Evolutionary conservation across 768 basidiomycete genomes (phyloP).

Genomic region (Kwoniella europaea): DNA sequence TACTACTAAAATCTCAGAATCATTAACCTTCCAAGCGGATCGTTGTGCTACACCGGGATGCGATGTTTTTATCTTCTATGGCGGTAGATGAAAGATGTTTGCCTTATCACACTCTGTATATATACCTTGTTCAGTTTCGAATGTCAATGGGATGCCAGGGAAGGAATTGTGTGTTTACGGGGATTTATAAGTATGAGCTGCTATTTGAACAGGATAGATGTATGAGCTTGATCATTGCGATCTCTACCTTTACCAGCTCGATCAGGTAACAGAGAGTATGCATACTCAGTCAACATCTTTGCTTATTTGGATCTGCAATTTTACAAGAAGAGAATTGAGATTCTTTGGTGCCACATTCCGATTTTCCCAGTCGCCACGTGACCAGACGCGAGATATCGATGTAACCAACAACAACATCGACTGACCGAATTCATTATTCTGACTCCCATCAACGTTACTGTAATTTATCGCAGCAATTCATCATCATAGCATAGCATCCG

Average conservation of each 20-base stretch:
- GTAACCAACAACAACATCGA: not conserved
- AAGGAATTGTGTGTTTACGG: not conserved
- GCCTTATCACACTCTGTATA: not conserved
- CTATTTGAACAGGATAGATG: not conserved
- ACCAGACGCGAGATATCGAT: not conserved
- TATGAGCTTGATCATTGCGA: not conserved
- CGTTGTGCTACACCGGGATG: not conserved
- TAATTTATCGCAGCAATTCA: not conserved
- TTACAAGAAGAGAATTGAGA: not conserved
- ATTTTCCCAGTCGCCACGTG: not conserved
- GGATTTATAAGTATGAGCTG: not conserved
- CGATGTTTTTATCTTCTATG: slow-evolving; percentile 6
- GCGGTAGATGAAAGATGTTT: slow-evolving; percentile 2
- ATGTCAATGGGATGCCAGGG: not conserved
- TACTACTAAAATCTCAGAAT: too few relatives aligned
- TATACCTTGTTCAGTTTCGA: not conserved
- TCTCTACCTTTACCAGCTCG: not conserved
- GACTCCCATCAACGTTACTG: not conserved
- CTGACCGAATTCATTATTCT: not conserved
- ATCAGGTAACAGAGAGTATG: not conserved
- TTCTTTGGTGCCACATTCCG: not conserved
- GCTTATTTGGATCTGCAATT: too few relatives aligned
- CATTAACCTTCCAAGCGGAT: too few relatives aligned
- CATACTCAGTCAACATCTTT: not conserved
- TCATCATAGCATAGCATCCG: not conserved